Conservation (phyloP, 2,329 filamentous ascomycete species). For the Clarireedia hainanense region DNA sequence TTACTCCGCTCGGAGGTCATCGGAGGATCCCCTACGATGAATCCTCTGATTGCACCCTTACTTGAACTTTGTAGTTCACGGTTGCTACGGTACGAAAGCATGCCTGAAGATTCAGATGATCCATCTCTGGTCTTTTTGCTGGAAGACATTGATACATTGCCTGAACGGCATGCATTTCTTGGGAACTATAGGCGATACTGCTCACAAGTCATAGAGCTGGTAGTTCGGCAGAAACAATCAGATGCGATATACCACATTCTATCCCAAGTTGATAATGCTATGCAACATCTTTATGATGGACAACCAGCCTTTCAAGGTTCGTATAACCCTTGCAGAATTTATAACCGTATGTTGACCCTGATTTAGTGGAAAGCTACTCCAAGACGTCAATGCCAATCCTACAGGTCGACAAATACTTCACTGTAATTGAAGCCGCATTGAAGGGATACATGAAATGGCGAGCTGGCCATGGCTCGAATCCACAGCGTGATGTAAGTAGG, state of each 20-base stretch:
- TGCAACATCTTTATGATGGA: conserved; percentile 69
- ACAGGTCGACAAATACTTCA: conserved; percentile 80
- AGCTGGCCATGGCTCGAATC: conserved; percentile 40
- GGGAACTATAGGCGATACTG: conserved; percentile 94
- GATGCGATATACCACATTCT: conserved; percentile 87
- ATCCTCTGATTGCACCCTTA: conserved; percentile 61
- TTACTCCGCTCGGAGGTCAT: conserved; percentile 67
- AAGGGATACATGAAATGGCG: conserved; percentile 85
- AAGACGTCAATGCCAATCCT: conserved; percentile 68
- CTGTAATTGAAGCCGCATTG: conserved; percentile 78
- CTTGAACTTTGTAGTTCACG: conserved; percentile 77
- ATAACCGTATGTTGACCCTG: conserved; percentile 5
- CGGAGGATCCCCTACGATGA: conserved; percentile 53
- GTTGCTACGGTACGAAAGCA: conserved; percentile 77
- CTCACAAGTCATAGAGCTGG: conserved; percentile 75
- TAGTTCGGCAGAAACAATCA: conserved; percentile 72
- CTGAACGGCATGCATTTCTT: conserved; percentile 88
- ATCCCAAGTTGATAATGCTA: conserved; percentile 63
- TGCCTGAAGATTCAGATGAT: conserved; percentile 76
- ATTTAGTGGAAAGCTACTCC: conserved; percentile 47
- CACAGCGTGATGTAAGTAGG: conserved; percentile 34
- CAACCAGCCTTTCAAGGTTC: conserved; percentile 58
- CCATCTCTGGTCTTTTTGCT: conserved; percentile 73
- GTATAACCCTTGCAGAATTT: conserved; percentile 22
- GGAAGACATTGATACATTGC: conserved; percentile 91